Percentiles rank a stretch among this genome's conserved stretches.
These are phyloP conservation scores for Neurospora sp. DNA, from an alignment of 495 filamentous ascomycete species.

Conservation along the genomic window DNA sequence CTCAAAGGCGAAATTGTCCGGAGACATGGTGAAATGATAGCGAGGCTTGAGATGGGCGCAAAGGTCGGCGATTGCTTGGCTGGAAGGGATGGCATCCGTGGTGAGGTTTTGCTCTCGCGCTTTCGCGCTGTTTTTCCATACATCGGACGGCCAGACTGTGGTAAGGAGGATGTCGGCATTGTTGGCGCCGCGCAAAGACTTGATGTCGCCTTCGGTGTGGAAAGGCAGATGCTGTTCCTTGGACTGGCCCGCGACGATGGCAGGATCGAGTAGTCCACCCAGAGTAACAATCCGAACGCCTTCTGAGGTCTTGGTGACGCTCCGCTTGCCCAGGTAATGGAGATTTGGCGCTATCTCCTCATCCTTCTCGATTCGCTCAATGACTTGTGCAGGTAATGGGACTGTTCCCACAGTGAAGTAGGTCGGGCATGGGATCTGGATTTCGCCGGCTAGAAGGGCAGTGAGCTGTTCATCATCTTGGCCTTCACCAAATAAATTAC, in stretches of 20 bases:
- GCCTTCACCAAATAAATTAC: constrained; percentile 66
- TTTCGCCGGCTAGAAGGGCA: constrained; percentile 57
- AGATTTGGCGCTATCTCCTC: constrained; percentile 81
- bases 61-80: constrained; percentile 58
- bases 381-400: constrained; percentile 54
- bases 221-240: constrained; percentile 56
- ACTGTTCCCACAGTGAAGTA: constrained; percentile 74
- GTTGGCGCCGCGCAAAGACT: constrained; percentile 60
- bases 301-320: constrained; percentile 76
- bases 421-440: constrained; percentile 64
- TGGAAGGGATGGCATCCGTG: constrained; percentile 22
- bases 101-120: constrained; percentile 36
- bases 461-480: constrained; percentile 46
- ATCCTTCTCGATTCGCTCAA: constrained; percentile 59
- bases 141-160: constrained; percentile 66
- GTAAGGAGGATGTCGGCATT: constrained; percentile 79
- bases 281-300: constrained; percentile 76
- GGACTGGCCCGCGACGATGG: constrained; percentile 39
- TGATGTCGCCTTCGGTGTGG: constrained; percentile 69
- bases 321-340: constrained; percentile 77
- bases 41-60: constrained; percentile 67
- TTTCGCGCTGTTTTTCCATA: constrained; percentile 46
- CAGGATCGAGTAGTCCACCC: constrained; percentile 56
- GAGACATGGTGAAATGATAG: constrained; percentile 75
- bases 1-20: constrained; percentile 61